A percentile compares a stretch with the other conserved stretches of the same genome.
Conservation (phyloP, 441 rosid species). For the Populus hybrid region DNA sequence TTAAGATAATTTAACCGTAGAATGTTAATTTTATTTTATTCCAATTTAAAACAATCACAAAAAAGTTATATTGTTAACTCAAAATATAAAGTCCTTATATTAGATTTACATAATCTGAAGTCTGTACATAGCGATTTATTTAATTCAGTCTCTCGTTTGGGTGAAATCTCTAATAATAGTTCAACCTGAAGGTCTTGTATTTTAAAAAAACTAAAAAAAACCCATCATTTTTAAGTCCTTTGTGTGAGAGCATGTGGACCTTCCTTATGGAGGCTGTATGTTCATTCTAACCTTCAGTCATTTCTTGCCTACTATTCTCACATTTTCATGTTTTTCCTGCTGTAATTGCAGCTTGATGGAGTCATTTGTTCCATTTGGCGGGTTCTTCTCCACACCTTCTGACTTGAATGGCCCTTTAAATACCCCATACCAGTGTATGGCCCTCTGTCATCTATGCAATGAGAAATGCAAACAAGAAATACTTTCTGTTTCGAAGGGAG, state of each 20-base stretch:
- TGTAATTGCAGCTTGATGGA: constrained; percentile 72
- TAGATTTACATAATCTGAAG: too few species aligned
- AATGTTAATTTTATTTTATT: too few species aligned
- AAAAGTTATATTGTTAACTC: too few species aligned
- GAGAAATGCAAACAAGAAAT: constrained; percentile 67
- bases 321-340: constrained; percentile 30
- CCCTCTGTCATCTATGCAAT: constrained; percentile 49
- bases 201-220: too few species aligned
- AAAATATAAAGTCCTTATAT: too few species aligned
- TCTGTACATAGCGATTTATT: too few species aligned
- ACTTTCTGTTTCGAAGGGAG: constrained; percentile 33
- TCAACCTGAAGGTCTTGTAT: too few species aligned
- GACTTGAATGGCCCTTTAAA: constrained; percentile 43
- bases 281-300: constrained; percentile 19
- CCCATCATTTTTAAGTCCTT: neutral
- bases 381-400: constrained; percentile 17
- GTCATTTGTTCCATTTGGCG: constrained; percentile 74
- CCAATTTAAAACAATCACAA: too few species aligned
- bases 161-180: too few species aligned
- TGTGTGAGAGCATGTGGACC: constrained; percentile 43
- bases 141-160: too few species aligned
- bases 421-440: constrained; percentile 25
- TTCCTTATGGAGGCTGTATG: neutral
- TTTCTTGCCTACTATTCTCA: constrained; percentile 29
- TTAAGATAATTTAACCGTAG: too few species aligned